phyloP scores from a whole-genome alignment of 2,329 filamentous ascomycete genomes.

The Cordyceps militaris region DNA sequence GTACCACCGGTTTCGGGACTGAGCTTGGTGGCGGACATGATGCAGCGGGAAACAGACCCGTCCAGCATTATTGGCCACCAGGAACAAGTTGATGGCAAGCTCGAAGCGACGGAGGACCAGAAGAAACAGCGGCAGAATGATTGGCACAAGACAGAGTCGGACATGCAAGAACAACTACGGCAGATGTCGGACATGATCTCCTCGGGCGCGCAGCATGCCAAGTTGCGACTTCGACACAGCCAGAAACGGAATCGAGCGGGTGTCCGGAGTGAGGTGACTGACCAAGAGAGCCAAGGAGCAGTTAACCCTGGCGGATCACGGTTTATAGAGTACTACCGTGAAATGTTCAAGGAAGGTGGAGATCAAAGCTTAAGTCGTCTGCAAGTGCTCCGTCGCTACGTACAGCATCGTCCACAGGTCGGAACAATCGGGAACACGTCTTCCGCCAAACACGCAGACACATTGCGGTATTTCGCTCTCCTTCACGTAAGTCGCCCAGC shows the following conservation, averaged over 20 bases:
- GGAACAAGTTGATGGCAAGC: background rate
- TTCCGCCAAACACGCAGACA: background rate
- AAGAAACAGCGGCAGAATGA: background rate
- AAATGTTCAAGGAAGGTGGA: conserved; percentile 1
- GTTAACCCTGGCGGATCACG: background rate
- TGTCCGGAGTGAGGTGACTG: background rate
- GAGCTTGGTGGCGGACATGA: conserved; percentile 8
- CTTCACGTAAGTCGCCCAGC: background rate
- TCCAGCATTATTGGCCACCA: conserved; percentile 20
- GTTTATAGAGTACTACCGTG: background rate
- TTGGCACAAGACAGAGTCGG: background rate
- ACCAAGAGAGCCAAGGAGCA: background rate
- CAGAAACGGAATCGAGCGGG: background rate
- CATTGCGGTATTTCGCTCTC: conserved; percentile 2
- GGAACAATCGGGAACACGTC: background rate
- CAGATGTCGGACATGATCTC: conserved; percentile 1
- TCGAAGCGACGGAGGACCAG: background rate
- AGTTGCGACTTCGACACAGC: background rate
- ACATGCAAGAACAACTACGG: background rate
- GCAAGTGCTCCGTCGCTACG: background rate
- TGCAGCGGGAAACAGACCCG: conserved; percentile 14
- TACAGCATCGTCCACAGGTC: background rate
- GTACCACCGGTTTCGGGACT: background rate
- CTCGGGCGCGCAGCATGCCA: background rate
- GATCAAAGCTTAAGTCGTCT: background rate